These are phyloP conservation scores for Syncephalastrum monosporum DNA, from an alignment of 371 early-diverging fungal species.

Conservation along the genomic window DNA sequence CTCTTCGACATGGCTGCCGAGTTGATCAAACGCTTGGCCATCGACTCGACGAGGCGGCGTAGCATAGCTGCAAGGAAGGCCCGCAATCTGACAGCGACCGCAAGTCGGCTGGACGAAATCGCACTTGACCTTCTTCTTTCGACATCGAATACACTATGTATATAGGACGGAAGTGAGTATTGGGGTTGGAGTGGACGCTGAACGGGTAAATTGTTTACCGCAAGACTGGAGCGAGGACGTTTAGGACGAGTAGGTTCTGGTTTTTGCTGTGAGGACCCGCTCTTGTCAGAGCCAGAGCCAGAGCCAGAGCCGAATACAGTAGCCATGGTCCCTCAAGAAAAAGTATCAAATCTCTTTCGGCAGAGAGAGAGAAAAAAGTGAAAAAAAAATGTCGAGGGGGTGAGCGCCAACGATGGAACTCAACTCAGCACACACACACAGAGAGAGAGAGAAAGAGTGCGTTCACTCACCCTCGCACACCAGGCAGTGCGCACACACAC, in stretches of 20 bases:
- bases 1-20: constrained; percentile 50
- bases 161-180: not conserved
- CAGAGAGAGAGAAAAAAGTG: too few species aligned
- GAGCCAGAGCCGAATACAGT: constrained; percentile 17
- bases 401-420: too few species aligned
- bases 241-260: constrained; percentile 19
- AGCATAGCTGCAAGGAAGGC: constrained; percentile 50
- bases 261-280: constrained; percentile 15
- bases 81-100: constrained; percentile 54
- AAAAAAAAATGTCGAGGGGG: too few species aligned
- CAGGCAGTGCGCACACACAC: too few species aligned
- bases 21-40: constrained; percentile 56
- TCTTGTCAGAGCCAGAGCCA: constrained; percentile 15
- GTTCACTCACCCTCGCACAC: too few species aligned
- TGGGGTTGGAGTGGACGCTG: not conserved
- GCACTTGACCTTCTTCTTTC: constrained; percentile 67
- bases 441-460: too few species aligned
- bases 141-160: constrained; percentile 52
- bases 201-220: constrained; percentile 13
- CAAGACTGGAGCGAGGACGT: constrained; percentile 23
- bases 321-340: constrained; percentile 6
- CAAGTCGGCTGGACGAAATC: constrained; percentile 65
- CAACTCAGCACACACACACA: too few species aligned
- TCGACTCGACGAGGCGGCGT: constrained; percentile 56
- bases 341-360: too few species aligned